phyloP scores from a whole-genome alignment of 1,139 yeast genomes.

The Yamadazyma sp. region DNA sequence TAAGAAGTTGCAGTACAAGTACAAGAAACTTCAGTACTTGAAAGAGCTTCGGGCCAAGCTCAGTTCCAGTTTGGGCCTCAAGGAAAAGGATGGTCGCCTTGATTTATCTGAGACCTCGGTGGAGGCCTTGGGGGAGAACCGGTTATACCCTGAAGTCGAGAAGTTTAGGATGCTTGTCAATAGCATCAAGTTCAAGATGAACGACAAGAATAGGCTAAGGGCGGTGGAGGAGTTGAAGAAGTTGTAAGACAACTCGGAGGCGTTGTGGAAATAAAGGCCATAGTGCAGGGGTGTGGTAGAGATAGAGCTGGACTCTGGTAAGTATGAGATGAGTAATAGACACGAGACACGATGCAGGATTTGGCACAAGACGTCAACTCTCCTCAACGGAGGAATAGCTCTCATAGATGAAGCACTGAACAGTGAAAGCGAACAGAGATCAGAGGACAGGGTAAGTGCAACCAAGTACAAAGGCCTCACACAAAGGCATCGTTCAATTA shows the following conservation, averaged over 20 bases:
- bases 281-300: background rate
- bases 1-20: conserved; percentile 23
- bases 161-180: conserved; percentile 36
- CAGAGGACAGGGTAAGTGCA: no score
- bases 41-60: conserved; percentile 15
- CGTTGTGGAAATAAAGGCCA: no score
- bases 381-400: no score
- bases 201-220: conserved; percentile 9
- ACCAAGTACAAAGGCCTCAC: no score
- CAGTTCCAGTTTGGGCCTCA: conserved; percentile 10
- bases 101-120: conserved; percentile 22
- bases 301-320: background rate
- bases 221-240: conserved; percentile 8
- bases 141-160: conserved; percentile 22
- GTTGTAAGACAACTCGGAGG: conserved; percentile 1
- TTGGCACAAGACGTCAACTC: no score
- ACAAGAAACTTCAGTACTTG: conserved; percentile 30
- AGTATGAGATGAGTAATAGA: no score
- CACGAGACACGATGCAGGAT: no score
- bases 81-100: background rate
- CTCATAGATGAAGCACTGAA: no score
- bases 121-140: background rate
- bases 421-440: no score
- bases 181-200: conserved; percentile 15
- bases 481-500: no score